Base-by-base conservation (phyloP, 805 yeast species). In the Sugiyamaella smithiae region DNA sequence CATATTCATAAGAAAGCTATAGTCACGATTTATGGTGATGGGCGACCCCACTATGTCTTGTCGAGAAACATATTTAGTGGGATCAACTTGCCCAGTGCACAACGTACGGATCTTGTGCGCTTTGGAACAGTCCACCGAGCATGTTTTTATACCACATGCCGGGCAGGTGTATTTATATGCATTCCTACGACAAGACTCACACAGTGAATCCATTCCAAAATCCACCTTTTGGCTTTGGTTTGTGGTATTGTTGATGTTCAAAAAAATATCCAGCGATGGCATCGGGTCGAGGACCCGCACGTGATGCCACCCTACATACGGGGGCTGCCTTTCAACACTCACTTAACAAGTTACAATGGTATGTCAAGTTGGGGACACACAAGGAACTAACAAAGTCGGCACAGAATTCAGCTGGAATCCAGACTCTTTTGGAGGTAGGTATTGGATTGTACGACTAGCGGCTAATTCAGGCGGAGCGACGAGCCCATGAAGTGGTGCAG, bases 401-500 rank as follows among this genome's bases (percentile, higher is more conserved):
- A 38, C 72, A 71, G 48, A 69, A 66, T 60, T 70, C 76, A 29
- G 65, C 76, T 48, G 88, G 88, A 59, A 82, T 83, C 62, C 86
- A 83, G 73, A 80, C 85, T 56, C 77, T 83, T 51, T 73, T 83
- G 53, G 83, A 77, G 65, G 79, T 74, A 62, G 25, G 76, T 63
- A 8, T 24, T 16, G 22, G 24, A 31, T 19, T 25, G 23, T 16
- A 28, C 17, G 35, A 20, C 14, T 20, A 2, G 7, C 22, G 11
- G 14, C 31, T 38, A 31, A 29, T 49, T 52, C 64, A 85, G 76
- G 95, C 98, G 54, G 99, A 93, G 74, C 88, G 86, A 71, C 91
- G 88, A 62, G 98, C 99, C n/a, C 97, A 95, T 60, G 90, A 84
- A 60, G 86, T 90, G 56, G 98, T 93, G 53, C 78, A 90, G 62